These are phyloP conservation scores for Wickerhamiella galacta DNA, from an alignment of 805 yeast species.

Conservation along the genomic window DNA sequence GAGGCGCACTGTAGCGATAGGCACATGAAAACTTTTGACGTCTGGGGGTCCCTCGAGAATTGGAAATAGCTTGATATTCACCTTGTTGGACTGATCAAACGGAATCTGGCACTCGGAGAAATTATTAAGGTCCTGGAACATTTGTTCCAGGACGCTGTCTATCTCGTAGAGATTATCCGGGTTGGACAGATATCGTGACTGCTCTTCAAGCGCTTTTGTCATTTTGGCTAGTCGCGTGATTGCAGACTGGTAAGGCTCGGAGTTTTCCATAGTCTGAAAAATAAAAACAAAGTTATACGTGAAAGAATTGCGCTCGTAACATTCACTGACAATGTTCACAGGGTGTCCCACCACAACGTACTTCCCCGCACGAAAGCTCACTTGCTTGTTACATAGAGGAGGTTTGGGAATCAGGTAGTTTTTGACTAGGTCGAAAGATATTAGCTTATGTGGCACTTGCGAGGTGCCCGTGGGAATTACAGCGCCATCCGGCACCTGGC, in stretches of 20 bases:
- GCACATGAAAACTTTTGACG: constrained; percentile 71
- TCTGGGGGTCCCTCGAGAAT: constrained; percentile 66
- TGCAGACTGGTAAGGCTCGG: constrained; percentile 74
- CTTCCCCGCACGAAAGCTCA: constrained; percentile 54
- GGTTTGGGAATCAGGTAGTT: constrained; percentile 92
- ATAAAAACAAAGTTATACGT: constrained; percentile 88
- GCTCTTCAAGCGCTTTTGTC: constrained; percentile 85
- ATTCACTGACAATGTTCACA: constrained; percentile 54
- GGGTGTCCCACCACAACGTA: constrained; percentile 78
- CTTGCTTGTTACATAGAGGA: constrained; percentile 64
- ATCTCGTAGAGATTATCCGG: constrained; percentile 34
- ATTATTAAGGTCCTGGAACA: constrained; percentile 86
- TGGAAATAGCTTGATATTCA: constrained; percentile 89
- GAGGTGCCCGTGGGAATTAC: constrained; percentile 17
- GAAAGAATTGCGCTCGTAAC: constrained; percentile 81
- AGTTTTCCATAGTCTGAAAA: constrained; percentile 64
- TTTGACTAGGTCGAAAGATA: constrained; percentile 71
- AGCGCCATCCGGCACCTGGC: constrained; percentile 75
- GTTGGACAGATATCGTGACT: constrained; percentile 53
- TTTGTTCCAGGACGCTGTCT: constrained; percentile 66
- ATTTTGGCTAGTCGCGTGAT: constrained; percentile 70
- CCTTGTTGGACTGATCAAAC: constrained; percentile 71
- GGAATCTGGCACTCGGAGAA: constrained; percentile 95
- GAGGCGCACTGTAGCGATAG: constrained; percentile 70
- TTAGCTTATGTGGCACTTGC: constrained; percentile 26